Conservation (phyloP, 345 rosid genomes). For the Kandelia obovata region DNA sequence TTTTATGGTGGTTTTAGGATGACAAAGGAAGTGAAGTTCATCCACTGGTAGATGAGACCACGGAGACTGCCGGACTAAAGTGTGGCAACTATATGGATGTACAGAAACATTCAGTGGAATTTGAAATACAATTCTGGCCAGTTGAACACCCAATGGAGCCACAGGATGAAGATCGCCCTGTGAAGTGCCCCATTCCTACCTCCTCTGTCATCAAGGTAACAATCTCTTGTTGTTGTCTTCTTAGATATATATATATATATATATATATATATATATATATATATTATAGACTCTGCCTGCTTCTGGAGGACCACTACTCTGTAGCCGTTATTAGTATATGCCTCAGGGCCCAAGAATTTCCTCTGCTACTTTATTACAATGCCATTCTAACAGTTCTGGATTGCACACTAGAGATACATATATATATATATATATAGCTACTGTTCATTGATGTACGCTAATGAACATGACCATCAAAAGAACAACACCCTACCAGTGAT, state of each 20-base stretch:
- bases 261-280: too few relatives aligned
- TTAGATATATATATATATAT: too few relatives aligned
- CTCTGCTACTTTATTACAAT: too few relatives aligned
- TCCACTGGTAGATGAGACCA: conserved; percentile 20
- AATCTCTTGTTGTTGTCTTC: not conserved
- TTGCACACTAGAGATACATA: too few relatives aligned
- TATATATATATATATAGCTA: too few relatives aligned
- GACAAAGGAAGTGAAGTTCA: conserved; percentile 21
- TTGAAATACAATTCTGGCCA: conserved; percentile 70
- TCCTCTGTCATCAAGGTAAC: conserved; percentile 63
- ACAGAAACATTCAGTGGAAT: conserved; percentile 26
- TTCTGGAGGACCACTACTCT: not conserved
- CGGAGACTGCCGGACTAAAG: conserved; percentile 13
- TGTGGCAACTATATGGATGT: conserved; percentile 25
- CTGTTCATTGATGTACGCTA: too few relatives aligned
- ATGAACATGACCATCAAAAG: too few relatives aligned
- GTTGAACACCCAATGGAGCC: conserved; percentile 91
- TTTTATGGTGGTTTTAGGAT: conserved; percentile 16
- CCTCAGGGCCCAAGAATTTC: too few relatives aligned
- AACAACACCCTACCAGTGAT: too few relatives aligned
- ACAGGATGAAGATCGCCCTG: conserved; percentile 80
- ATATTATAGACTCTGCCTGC: not conserved
- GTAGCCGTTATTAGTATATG: not conserved
- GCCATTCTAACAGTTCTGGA: too few relatives aligned
- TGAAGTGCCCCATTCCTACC: conserved; percentile 72